These are phyloP conservation scores for Melastoma malabathricum DNA, from an alignment of 345 rosid species.

Conservation along the genomic window DNA sequence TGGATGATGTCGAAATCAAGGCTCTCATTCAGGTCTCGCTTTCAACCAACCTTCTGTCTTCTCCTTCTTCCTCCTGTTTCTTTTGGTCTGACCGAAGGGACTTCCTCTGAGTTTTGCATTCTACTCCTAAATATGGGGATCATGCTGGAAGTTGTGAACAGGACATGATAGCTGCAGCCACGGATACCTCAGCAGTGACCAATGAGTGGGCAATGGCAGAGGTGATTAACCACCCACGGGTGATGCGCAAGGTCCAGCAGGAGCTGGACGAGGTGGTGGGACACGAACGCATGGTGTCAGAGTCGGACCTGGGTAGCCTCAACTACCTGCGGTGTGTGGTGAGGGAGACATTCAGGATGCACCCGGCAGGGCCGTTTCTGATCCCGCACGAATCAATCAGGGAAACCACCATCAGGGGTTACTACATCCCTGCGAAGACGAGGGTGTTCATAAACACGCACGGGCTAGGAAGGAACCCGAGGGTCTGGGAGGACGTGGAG, in stretches of 20 bases:
- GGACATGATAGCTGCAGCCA: conserved; percentile 98
- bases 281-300: conserved; percentile 44
- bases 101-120: too few relatives aligned
- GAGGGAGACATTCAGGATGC: conserved; percentile 87
- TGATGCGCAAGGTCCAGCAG: conserved; percentile 49
- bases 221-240: conserved; percentile 68
- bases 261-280: conserved; percentile 70
- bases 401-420: conserved; percentile 56
- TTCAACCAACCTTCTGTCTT: too few relatives aligned
- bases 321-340: conserved; percentile 87
- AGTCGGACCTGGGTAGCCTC: conserved; percentile 50
- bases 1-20: conserved; percentile 77
- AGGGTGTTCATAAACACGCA: conserved; percentile 91
- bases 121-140: not conserved
- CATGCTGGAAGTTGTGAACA: conserved; percentile 4
- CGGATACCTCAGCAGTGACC: conserved; percentile 90
- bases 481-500: conserved; percentile 56
- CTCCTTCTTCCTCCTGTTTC: too few relatives aligned
- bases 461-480: conserved; percentile 66
- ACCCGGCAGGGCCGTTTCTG: conserved; percentile 86
- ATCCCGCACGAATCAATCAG: conserved; percentile 80
- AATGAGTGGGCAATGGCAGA: conserved; percentile 98
- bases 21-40: conserved; percentile 66
- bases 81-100: too few relatives aligned
- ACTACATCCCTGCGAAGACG: conserved; percentile 63